Conservation (phyloP, 2,329 filamentous ascomycete genomes). For the Talaromyces sp. region DNA sequence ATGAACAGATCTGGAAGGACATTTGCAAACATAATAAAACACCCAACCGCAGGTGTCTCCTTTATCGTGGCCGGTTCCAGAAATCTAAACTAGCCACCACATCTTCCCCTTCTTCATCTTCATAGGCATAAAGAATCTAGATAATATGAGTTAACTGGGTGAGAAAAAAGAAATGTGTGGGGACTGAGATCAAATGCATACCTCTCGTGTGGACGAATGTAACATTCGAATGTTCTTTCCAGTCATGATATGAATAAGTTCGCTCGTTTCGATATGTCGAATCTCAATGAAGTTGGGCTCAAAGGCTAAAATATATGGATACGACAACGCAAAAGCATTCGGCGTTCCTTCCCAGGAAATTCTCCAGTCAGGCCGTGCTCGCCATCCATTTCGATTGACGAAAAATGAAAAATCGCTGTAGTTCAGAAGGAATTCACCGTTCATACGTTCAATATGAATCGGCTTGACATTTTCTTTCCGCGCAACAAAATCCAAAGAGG, state of each 20-base stretch:
- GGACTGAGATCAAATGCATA: constrained; percentile 42
- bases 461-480: constrained; percentile 90
- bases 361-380: constrained; percentile 90
- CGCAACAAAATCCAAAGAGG: constrained; percentile 93
- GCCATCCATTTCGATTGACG: constrained; percentile 97
- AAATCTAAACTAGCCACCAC: constrained; percentile 94
- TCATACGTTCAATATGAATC: constrained; percentile 94
- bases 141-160: constrained; percentile 14
- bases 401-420: constrained; percentile 99
- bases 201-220: constrained; percentile 94
- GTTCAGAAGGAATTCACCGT: constrained; percentile 94
- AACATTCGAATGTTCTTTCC: constrained; percentile 97
- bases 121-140: constrained; percentile 95
- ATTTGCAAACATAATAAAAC: constrained; percentile 31
- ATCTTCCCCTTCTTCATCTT: constrained; percentile 91
- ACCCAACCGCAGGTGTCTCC: constrained; percentile 6
- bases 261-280: constrained; percentile 87
- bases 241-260: constrained; percentile 87
- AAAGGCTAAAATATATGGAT: constrained; percentile 95
- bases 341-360: constrained; percentile 97
- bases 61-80: constrained; percentile 61
- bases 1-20: constrained; percentile 26
- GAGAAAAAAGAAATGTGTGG: constrained; percentile 15
- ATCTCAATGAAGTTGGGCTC: constrained; percentile 98
- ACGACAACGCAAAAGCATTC: constrained; percentile 86